Conservation (phyloP, 106 monocot genomes). For the Vanilla planifolia region DNA sequence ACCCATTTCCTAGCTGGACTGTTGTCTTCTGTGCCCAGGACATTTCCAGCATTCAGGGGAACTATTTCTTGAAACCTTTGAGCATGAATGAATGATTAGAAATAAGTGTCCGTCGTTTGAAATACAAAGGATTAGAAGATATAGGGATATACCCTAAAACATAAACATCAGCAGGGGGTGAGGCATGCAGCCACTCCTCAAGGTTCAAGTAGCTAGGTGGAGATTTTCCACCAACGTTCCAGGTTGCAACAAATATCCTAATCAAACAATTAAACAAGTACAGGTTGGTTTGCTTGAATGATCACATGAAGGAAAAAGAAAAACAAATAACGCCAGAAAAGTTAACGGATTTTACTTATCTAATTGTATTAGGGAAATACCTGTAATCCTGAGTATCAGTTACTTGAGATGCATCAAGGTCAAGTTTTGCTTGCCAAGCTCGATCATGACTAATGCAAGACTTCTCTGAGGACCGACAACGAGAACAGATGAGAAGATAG, state of each 20-base stretch:
- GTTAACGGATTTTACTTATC: background rate
- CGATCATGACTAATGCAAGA: constrained; percentile 32
- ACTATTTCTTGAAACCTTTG: constrained; percentile 73
- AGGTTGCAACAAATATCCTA: constrained; percentile 66
- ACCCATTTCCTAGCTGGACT: constrained; percentile 81
- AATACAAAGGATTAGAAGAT: background rate
- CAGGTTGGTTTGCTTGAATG: background rate
- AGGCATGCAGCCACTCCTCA: constrained; percentile 73
- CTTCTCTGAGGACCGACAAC: constrained; percentile 34
- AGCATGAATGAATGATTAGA: background rate
- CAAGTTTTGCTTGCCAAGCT: constrained; percentile 32
- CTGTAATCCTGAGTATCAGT: constrained; percentile 70
- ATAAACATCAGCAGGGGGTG: constrained; percentile 75
- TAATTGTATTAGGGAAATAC: constrained; percentile 17
- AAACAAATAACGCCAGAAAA: background rate
- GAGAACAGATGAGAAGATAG: background rate
- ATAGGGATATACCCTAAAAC: constrained; percentile 46
- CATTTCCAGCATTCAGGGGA: constrained; percentile 83
- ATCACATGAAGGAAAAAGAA: background rate
- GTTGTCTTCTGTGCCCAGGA: constrained; percentile 71
- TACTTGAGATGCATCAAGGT: constrained; percentile 49
- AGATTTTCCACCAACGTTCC: constrained; percentile 84
- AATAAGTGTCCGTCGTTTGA: background rate
- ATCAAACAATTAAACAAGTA: background rate
- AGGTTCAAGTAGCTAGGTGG: constrained; percentile 62